These are phyloP conservation scores for Coelastrella sp. DNA, from an alignment of 139 green algal species.

Conservation along the genomic window DNA sequence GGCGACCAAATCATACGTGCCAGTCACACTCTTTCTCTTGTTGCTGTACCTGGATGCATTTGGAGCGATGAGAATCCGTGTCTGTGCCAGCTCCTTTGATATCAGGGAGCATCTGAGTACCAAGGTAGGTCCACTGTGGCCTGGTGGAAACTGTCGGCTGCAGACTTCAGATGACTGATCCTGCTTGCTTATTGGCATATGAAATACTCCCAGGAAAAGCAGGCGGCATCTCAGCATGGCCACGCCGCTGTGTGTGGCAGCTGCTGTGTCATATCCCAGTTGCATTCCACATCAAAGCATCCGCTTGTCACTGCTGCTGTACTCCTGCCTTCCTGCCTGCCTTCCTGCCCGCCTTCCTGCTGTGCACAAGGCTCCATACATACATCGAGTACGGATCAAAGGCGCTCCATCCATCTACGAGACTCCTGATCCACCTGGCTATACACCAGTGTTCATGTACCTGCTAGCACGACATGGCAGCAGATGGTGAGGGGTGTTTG, in stretches of 20 bases:
- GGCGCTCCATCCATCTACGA: slow-evolving; percentile 48
- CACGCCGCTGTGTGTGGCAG: too few relatives aligned
- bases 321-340: neutral
- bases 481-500: slow-evolving; percentile 43
- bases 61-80: neutral
- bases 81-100: slow-evolving; percentile 32
- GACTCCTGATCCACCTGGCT: slow-evolving; percentile 52
- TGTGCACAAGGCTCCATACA: slow-evolving; percentile 51
- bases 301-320: too few relatives aligned
- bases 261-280: too few relatives aligned
- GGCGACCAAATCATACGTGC: neutral
- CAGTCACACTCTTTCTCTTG: neutral
- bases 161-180: too few relatives aligned
- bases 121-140: neutral
- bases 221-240: too few relatives aligned
- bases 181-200: too few relatives aligned
- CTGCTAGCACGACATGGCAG: slow-evolving; percentile 58
- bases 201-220: too few relatives aligned
- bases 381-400: slow-evolving; percentile 21
- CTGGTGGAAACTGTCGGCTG: too few relatives aligned
- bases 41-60: neutral
- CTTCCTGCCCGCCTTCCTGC: too few relatives aligned
- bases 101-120: slow-evolving; percentile 31
- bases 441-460: slow-evolving; percentile 49
- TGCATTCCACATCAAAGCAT: too few relatives aligned